Base-by-base conservation (phyloP, 192 early-diverging fungal species). In the Coemansia sp. region DNA sequence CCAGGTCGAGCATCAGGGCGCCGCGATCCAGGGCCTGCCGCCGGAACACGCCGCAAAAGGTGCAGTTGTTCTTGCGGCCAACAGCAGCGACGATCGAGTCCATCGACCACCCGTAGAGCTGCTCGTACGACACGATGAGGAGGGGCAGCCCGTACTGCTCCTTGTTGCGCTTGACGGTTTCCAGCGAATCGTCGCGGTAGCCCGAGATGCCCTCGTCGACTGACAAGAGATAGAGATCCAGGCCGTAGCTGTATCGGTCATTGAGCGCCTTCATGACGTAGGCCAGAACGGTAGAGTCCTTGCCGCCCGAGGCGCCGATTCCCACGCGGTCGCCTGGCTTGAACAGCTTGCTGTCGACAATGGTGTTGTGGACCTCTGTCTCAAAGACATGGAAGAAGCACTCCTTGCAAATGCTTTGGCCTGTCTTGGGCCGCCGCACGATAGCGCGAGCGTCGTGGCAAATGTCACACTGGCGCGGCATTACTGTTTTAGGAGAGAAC, bases 61-160 rank as follows among this genome's bases (percentile, higher is more conserved):
- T 99, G 79, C 97, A 99, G 78, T 99, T 99, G 77, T 97, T 99
- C 75, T 98, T 98, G 58, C 90, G 86, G 0, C 97, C 97, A 19
- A 98, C 92, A 51, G 96, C 89, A 59, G 89, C 88, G 6, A 99
- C 97, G 71, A 99, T 98, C 29, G 90, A 85, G 84, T 99, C 97
- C 97, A 99, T 99, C 45, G 89, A 93, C 97, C 97, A 99, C 17
- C 95, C 95, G 79, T 98, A 99, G 10, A 99, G 86, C 67, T 98
- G 92, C 64, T 91, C 86, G 66, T 99, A 99, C 1, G 94, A 95
- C 19, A 99, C 89, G 61, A 99, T 95, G 64, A 93, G 89, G 3
- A 99, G 77, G 2, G 97, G 97, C 58, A 99, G 88, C 12, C 84
- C 86, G 68, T 99, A 99, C 76, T 99, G 94, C 59, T 91, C 81